Evolutionary conservation across 768 basidiomycete genomes (phyloP).

Genomic region (Pholiota microspora): DNA sequence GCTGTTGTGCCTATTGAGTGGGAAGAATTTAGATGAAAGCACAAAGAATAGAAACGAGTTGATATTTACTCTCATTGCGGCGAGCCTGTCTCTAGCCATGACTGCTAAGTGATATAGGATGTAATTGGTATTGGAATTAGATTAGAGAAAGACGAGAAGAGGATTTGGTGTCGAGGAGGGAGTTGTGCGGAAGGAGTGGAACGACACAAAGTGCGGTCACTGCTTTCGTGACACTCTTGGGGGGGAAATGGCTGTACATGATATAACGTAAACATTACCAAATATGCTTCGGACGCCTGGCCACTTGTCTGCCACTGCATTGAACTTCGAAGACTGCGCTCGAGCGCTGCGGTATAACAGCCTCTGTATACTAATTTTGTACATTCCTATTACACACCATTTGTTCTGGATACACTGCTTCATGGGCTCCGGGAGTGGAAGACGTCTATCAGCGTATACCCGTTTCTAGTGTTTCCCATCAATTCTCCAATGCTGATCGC

Average conservation of each 20-base stretch:
- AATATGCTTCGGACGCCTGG: slow-evolving; percentile 10
- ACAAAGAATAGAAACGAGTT: slow-evolving; percentile 10
- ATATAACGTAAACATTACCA: slow-evolving; percentile 18
- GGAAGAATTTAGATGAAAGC: slow-evolving; percentile 7
- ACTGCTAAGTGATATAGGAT: slow-evolving; percentile 16
- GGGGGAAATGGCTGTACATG: slow-evolving; percentile 23
- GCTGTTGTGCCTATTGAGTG: slow-evolving; percentile 62
- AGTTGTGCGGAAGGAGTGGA: slow-evolving; percentile 19
- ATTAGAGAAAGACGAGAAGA: slow-evolving; percentile 18
- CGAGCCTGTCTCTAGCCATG: slow-evolving; percentile 91
- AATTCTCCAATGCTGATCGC: slow-evolving; percentile 50
- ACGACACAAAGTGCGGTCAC: slow-evolving; percentile 15
- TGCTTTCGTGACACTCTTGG: slow-evolving; percentile 16
- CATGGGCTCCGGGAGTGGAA: no score
- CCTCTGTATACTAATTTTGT: background rate
- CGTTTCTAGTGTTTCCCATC: slow-evolving; percentile 10
- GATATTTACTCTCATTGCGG: slow-evolving; percentile 68
- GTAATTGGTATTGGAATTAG: slow-evolving; percentile 23
- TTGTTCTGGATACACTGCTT: background rate
- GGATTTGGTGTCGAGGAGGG: slow-evolving; percentile 11
- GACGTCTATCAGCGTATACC: background rate
- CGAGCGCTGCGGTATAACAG: background rate
- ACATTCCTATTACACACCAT: background rate
- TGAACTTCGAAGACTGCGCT: background rate
- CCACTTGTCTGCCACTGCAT: slow-evolving; percentile 9